phyloP scores from a whole-genome alignment of 768 basidiomycete genomes.

The Lentinula edodes region DNA sequence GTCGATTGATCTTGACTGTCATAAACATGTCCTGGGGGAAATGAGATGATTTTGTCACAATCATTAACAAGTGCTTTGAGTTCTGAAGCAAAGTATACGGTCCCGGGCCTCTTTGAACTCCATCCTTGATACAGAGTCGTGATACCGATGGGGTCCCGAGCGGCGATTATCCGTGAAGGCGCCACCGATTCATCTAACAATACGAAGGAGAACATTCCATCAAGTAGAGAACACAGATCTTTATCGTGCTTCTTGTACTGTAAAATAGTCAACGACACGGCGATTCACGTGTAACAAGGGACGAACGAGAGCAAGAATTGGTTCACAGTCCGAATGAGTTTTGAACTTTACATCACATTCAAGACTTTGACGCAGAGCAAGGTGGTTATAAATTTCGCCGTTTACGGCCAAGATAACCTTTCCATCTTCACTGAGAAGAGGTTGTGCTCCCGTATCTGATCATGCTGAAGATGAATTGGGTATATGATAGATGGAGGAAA shows the following conservation, averaged over 20 bases:
- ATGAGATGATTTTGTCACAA: slow-evolving; percentile 91
- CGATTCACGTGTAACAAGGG: neutral
- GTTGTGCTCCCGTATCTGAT: slow-evolving; percentile 94
- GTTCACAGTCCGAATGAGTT: slow-evolving; percentile 97
- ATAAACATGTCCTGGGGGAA: slow-evolving; percentile 96
- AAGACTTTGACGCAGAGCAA: slow-evolving; percentile 66
- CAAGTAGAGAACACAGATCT: slow-evolving; percentile 72
- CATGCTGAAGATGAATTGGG: neutral
- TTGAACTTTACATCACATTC: slow-evolving; percentile 75
- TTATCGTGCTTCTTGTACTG: slow-evolving; percentile 85
- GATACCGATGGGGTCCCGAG: slow-evolving; percentile 95
- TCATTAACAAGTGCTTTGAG: slow-evolving; percentile 88
- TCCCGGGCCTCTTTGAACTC: slow-evolving; percentile 76
- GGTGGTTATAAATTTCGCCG: slow-evolving; percentile 98
- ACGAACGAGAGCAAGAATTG: slow-evolving; percentile 86
- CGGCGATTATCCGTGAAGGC: slow-evolving; percentile 89
- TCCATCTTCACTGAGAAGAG: slow-evolving; percentile 81
- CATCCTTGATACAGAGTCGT: slow-evolving; percentile 99
- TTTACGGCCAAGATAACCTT: slow-evolving; percentile 87
- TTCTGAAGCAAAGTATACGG: slow-evolving; percentile 91
- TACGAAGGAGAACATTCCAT: slow-evolving; percentile 99
- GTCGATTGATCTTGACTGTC: slow-evolving; percentile 80
- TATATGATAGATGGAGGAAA: neutral
- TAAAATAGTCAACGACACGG: neutral
- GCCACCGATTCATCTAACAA: slow-evolving; percentile 89